Base-by-base conservation (phyloP, 257 asterid genomes). In the Forsythia viridissima region DNA sequence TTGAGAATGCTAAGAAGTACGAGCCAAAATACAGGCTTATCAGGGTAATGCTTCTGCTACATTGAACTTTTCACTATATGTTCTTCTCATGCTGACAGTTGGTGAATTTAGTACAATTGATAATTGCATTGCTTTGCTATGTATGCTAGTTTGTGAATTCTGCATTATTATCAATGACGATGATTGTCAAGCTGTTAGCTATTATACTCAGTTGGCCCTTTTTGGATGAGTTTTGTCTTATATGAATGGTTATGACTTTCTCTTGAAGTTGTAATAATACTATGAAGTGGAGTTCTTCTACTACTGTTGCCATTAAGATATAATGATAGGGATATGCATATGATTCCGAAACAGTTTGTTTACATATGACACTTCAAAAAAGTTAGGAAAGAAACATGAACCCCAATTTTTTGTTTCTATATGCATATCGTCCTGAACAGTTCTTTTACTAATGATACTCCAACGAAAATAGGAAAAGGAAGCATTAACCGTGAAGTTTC, bases 1-100 rank as follows among this genome's bases (percentile, higher is more conserved):
- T 94, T 24, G 98, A 94, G 83, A 94, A 85, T 59, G 98, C 98
- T 0, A 94, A 92, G 90, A 94, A 94, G 70, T 94, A 48, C 0
- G 98, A 94, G 89, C 98, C 98, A 0, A 92, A 94, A 80, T 92
- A 94, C 82, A 85, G 98, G 79, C 96, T 94, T 74, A 90, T 94
- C 84, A 94, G 97, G 97, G 97, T 94, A 88, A 82, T 71, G 63
- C 8, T 0, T 77, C 42, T 12, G 0, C 67, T 48, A 20, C 13
- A 4, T 37, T 13, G 18, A 1, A 16, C 15, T 43, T 6, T 10
- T 4, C 7, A 10, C 16, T 20, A 44, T 77, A 30, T 30, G 34
- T 38, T 46, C 10, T 78, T 73, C 57, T 24, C 18, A 3, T 1
- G 5, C 51, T 66, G 55, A 36, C 34, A 8, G 63, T 18, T 44